Percentiles rank a stretch among this genome's conserved stretches.
phyloP scores from a whole-genome alignment of 768 basidiomycete genomes.

The Podaxis pistillaris region DNA sequence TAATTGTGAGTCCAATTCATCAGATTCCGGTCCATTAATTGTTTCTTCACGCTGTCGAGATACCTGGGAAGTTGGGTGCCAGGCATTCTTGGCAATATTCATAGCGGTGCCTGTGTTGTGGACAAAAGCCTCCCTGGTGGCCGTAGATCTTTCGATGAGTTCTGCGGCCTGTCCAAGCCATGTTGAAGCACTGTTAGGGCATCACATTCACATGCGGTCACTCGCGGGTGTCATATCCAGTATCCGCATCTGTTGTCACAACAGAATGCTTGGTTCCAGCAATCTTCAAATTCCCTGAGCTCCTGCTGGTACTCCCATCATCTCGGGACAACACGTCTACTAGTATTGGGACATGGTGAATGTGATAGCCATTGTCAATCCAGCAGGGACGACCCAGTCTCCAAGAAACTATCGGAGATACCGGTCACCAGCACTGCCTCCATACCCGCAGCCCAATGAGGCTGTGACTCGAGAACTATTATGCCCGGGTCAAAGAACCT shows the following conservation, averaged over 20 bases:
- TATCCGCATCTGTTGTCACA: background rate
- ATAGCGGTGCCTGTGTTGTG: background rate
- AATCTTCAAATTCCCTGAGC: background rate
- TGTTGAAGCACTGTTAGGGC: background rate
- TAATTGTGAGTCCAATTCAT: background rate
- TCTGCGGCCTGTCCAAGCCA: background rate
- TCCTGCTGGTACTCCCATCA: background rate
- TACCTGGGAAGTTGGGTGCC: background rate
- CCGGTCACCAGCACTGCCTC: background rate
- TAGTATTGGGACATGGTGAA: background rate
- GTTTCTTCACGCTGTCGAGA: background rate
- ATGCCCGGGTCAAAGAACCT: background rate
- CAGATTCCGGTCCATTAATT: background rate
- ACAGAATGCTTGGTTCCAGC: background rate
- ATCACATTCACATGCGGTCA: background rate
- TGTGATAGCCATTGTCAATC: background rate
- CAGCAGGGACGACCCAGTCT: background rate
- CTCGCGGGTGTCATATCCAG: background rate
- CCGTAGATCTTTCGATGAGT: background rate
- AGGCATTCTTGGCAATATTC: background rate
- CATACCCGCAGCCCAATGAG: background rate
- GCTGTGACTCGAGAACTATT: background rate
- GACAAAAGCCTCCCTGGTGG: background rate
- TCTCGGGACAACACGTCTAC: background rate
- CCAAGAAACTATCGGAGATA: background rate